Evolutionary conservation across 331 rosid genomes (phyloP).

Genomic region (Rhamnella rubrinervis): DNA sequence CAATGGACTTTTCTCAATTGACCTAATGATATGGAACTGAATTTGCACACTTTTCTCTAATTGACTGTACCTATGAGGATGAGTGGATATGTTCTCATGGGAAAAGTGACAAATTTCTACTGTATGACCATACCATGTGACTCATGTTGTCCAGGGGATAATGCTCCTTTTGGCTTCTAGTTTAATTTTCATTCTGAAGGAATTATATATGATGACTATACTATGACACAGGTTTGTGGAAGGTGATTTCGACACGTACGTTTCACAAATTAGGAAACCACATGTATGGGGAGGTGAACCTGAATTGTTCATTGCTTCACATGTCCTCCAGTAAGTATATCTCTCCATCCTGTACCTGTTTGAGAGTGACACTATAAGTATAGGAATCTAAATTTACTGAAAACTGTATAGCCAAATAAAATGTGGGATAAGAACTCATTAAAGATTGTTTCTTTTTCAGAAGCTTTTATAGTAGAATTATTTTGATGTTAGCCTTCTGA

Average conservation of each 20-base stretch:
- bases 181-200: conserved; percentile 14
- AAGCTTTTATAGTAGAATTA: not conserved
- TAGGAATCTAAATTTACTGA: not conserved
- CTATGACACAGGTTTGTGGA: conserved; percentile 77
- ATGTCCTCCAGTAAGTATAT: conserved; percentile 67
- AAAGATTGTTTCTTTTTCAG: not conserved
- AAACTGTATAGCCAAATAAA: not conserved
- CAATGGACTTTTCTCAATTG: not conserved
- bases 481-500: conserved; percentile 12
- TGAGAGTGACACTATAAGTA: not conserved
- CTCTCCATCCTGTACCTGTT: not conserved
- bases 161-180: not conserved
- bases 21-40: not conserved
- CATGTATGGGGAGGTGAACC: conserved; percentile 99
- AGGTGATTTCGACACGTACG: conserved; percentile 79
- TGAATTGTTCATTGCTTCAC: conserved; percentile 90
- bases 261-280: conserved; percentile 74
- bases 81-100: not conserved
- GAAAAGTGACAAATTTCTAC: not conserved
- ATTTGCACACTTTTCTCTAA: not conserved
- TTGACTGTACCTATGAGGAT: not conserved
- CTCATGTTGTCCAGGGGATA: not conserved
- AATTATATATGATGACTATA: conserved; percentile 24
- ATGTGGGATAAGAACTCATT: too few species aligned
- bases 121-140: not conserved